A percentile compares a stretch with the other conserved stretches of the same genome.
phyloP scores from a whole-genome alignment of 1,139 yeast genomes.

The Neolecta irregularis region DNA sequence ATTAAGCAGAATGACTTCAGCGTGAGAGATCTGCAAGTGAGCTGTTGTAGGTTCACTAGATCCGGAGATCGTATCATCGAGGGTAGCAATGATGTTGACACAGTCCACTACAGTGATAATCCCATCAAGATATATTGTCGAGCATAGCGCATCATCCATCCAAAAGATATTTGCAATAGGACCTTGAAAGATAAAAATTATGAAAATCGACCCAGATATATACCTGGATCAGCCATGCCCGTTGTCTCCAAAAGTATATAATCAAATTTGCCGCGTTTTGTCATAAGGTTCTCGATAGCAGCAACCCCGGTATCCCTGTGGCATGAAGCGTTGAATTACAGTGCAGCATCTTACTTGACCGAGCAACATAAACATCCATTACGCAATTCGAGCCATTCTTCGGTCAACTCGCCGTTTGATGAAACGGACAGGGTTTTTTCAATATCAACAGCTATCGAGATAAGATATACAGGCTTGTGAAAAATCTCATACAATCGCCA shows the following conservation, averaged over 20 bases:
- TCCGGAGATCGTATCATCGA: slow-evolving; percentile 55
- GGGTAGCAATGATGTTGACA: slow-evolving; percentile 46
- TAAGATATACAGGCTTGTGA: background rate
- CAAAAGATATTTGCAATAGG: slow-evolving; percentile 96
- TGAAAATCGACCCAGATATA: background rate
- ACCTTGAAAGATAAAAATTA: slow-evolving; percentile 12
- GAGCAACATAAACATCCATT: slow-evolving; percentile 96
- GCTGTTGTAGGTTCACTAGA: slow-evolving; percentile 4
- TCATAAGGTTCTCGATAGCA: slow-evolving; percentile 80
- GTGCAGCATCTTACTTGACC: slow-evolving; percentile 27
- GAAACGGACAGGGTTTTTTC: slow-evolving; percentile 74
- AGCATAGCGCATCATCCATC: slow-evolving; percentile 78
- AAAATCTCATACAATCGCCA: slow-evolving; percentile 21
- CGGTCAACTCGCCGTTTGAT: slow-evolving; percentile 42
- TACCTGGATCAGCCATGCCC: slow-evolving; percentile 93
- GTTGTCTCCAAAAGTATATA: slow-evolving; percentile 85
- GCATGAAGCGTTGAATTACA: background rate
- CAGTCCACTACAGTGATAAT: slow-evolving; percentile 84
- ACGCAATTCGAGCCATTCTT: slow-evolving; percentile 92
- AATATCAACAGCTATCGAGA: slow-evolving; percentile 45
- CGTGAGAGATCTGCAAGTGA: slow-evolving; percentile 57
- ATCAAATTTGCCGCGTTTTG: slow-evolving; percentile 60
- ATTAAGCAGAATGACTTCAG: slow-evolving; percentile 66
- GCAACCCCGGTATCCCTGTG: slow-evolving; percentile 64
- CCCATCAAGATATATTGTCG: slow-evolving; percentile 81